Base-by-base conservation (phyloP, 257 asterid genomes). In the Thymus quinquecostatus region DNA sequence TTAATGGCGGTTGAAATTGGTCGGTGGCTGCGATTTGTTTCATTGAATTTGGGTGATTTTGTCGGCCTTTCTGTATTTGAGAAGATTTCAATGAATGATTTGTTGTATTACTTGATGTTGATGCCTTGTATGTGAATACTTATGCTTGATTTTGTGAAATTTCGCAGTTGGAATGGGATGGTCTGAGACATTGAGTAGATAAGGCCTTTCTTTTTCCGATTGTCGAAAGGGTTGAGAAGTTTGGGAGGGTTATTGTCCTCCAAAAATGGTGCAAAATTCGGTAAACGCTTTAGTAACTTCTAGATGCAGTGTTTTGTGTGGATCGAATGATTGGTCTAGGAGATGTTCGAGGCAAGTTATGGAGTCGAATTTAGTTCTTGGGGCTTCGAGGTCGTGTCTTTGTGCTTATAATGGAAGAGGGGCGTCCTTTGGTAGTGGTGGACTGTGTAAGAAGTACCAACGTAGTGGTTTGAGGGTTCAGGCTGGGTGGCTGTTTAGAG, bases 401-500 rank as follows among this genome's bases (percentile, higher is more conserved):
- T 82, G 77, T 80, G 78, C 84, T 72, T 71, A 68, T 47, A 70
- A 49, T 65, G 67, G 84, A 73, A 79, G 78, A 81, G 51, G 62
- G 12, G 66, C 75, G 63, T 77, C 82, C 34, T 80, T 82, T 78
- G 53, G 51, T 1, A 77, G 82, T 78, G 53, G 51, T 1, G 78
- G 82, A 30, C 84, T 66, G 40, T 68, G 54, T 69, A 74, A 67
- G 59, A 14, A 63, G 54, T 70, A 79, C 68, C 84, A 57, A 34
- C 79, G 77, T n/a, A 76, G 87, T 75, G 75, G 73, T 67, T 72
- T 83, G 79, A 89, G 87, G 76, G 96, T 80, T 74, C 82, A 77
- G 70, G 98, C 93, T 50, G 92, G 98, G 55, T 92, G 98, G 98
- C 82, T 86, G 34, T 94, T 92, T 72, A 86, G 81, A 74, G 90